These are phyloP conservation scores for Thinopyrum elongatum DNA, from an alignment of 176 grass and related monocot genomes.

Conservation along the genomic window DNA sequence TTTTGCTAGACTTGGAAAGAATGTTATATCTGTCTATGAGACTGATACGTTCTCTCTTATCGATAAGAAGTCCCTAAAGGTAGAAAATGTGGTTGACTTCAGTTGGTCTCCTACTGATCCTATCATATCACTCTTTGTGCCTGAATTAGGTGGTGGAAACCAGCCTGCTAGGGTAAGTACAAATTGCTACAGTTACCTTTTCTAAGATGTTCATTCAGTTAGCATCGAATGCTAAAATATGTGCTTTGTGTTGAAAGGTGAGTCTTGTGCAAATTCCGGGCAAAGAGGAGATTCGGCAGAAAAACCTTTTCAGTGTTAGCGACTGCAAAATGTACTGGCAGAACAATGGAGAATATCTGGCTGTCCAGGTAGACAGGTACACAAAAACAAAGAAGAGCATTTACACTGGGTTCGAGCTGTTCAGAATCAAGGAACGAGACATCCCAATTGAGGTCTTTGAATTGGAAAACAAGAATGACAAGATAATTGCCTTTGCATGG, in stretches of 20 bases:
- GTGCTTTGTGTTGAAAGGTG: constrained; percentile 47
- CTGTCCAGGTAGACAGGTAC: constrained; percentile 89
- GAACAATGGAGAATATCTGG: constrained; percentile 85
- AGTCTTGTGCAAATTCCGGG: constrained; percentile 86
- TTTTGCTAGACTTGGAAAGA: constrained; percentile 94
- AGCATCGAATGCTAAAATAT: not conserved
- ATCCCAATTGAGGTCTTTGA: constrained; percentile 95
- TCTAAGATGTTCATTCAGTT: not conserved
- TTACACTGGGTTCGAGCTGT: constrained; percentile 87
- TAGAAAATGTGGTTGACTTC: constrained; percentile 86
- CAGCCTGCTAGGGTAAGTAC: constrained; percentile 80
- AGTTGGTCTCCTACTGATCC: constrained; percentile 83
- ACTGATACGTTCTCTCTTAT: constrained; percentile 70
- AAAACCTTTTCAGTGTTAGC: constrained; percentile 88
- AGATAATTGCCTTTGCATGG: constrained; percentile 94
- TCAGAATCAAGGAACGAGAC: constrained; percentile 86
- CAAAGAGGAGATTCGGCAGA: constrained; percentile 84
- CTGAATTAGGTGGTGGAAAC: constrained; percentile 88
- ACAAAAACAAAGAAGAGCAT: constrained; percentile 92
- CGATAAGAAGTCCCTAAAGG: constrained; percentile 76
- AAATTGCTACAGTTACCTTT: not conserved
- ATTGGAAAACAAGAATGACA: constrained; percentile 95
- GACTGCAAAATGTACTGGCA: constrained; percentile 93
- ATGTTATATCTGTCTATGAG: constrained; percentile 82
- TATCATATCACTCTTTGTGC: constrained; percentile 74